Conservation (phyloP, 73 alveolate genomes). For the Stentor roeselii region DNA sequence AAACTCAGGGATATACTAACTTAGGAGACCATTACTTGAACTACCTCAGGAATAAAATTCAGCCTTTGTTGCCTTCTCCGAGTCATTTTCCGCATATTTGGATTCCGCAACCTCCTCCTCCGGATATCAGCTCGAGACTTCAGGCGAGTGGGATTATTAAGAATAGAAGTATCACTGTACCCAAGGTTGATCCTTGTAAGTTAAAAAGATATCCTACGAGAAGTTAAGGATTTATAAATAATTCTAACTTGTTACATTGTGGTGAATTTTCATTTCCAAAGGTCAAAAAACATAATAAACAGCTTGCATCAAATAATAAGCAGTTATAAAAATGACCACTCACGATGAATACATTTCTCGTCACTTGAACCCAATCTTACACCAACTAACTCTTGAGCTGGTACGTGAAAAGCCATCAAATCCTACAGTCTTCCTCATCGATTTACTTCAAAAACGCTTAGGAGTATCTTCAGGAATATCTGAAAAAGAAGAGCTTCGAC, state of each 20-base stretch:
- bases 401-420: constrained; percentile 36
- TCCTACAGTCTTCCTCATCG: constrained; percentile 29
- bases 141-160: constrained; percentile 23
- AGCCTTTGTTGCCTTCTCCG: constrained; percentile 19
- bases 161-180: constrained; percentile 1
- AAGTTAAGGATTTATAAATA: no score
- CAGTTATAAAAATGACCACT: constrained; percentile 3
- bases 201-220: not conserved
- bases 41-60: constrained; percentile 54
- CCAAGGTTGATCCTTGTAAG: not conserved
- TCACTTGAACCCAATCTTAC: constrained; percentile 34
- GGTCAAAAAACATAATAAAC: no score
- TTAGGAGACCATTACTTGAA: constrained; percentile 66
- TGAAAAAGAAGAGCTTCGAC: constrained; percentile 33
- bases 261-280: no score
- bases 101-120: constrained; percentile 27
- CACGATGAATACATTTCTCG: constrained; percentile 22
- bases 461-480: not conserved
- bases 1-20: constrained; percentile 74
- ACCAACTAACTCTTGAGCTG: constrained; percentile 24
- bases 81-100: not conserved
- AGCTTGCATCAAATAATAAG: not conserved
- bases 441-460: constrained; percentile 12
- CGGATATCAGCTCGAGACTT: constrained; percentile 12
- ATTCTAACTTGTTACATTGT: no score